Evolutionary conservation across 2,329 filamentous ascomycete species (phyloP), one percentile per base, ranked within the genome.

Genomic region (Annulohypoxylon truncatum): DNA sequence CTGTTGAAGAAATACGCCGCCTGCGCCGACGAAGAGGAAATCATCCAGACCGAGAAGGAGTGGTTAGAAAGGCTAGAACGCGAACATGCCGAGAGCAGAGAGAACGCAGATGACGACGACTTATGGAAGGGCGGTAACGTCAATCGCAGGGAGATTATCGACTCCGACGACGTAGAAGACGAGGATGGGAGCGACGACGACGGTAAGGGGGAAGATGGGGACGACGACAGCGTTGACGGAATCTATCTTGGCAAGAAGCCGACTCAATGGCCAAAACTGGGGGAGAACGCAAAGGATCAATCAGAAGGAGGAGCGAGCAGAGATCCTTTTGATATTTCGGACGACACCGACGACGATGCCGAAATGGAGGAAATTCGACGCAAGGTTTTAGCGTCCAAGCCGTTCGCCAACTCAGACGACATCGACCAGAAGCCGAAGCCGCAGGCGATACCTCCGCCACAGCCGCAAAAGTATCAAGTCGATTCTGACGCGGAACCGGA

Each of bases 291-390:
- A 1, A 72, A 79, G 15, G 75, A 77, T 2, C 79, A 82, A 20
- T 77, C 79, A 20, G 81, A 84, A 7, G 82, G 83, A 13, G 79
- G 83, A 24, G 80, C 85, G 20, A 79, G 84, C 31, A 82, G 79
- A 71, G 92, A 96, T 72, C 90, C 89, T 0, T 94, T 90, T 73
- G 90, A 88, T 57, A 86, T 97, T 47, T 93, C 93, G 8, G 91
- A 94, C 59, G 90, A 93, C 71, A 89, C 87, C 61, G 93, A 96
- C 73, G 92, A 92, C 15, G 84, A 76, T 54, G 81, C 83, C 55
- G 90, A 94, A 76, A 98, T 98, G 94, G 94, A 93, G 33, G 94
- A 97, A 75, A 90, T 99, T 55, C 88, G 96, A 51, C 89, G 91
- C 58, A 92, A 93, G 72, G 93, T 98, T n/a, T 86, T 99, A 1